phyloP scores from a whole-genome alignment of 75 land plant species.

The Isoetes taiwanensis region DNA sequence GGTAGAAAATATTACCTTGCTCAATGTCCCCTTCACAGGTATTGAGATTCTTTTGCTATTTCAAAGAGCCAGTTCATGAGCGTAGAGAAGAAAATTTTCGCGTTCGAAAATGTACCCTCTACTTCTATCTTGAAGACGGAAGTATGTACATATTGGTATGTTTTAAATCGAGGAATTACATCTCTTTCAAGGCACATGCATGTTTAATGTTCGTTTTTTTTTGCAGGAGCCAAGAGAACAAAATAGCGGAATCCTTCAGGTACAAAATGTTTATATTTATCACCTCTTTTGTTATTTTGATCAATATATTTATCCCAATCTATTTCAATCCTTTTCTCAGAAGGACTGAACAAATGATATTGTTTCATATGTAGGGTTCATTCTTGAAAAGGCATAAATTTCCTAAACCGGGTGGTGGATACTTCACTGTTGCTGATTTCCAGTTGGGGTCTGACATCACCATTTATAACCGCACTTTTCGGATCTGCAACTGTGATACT shows the following conservation, averaged over 20 bases:
- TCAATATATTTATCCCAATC: background rate
- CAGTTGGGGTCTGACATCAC: slow-evolving; percentile 16
- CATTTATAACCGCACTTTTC: slow-evolving; percentile 19
- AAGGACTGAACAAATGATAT: background rate
- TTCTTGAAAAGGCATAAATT: slow-evolving; percentile 25
- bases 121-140: slow-evolving; percentile 25
- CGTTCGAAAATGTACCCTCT: slow-evolving; percentile 26
- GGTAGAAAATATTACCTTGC: background rate
- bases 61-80: slow-evolving; percentile 24
- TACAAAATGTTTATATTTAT: background rate
- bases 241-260: slow-evolving; percentile 25
- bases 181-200: background rate
- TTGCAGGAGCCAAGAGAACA: slow-evolving; percentile 25
- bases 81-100: slow-evolving; percentile 25
- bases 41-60: slow-evolving; percentile 19
- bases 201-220: background rate
- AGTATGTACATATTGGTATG: slow-evolving; percentile 20
- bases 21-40: slow-evolving; percentile 6
- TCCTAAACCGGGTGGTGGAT: slow-evolving; percentile 24
- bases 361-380: slow-evolving; percentile 13
- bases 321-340: background rate
- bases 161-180: background rate
- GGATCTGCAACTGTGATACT: slow-evolving; percentile 20
- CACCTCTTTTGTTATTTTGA: background rate
- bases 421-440: slow-evolving; percentile 14